Evolutionary conservation across 768 basidiomycete species (phyloP).

Genomic region (Kondoa malvinella): DNA sequence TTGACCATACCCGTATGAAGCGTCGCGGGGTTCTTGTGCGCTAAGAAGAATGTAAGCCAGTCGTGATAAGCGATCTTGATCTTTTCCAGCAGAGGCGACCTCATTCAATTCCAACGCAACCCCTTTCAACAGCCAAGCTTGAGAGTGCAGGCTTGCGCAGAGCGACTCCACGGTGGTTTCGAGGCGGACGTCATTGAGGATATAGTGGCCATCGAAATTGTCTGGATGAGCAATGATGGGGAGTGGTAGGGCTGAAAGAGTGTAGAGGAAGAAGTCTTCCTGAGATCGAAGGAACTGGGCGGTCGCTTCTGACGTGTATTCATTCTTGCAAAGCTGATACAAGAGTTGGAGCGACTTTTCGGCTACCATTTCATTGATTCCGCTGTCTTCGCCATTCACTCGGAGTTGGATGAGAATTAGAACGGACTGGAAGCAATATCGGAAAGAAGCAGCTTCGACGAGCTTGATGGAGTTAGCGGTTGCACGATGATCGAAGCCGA

Average conservation of each 20-base stretch:
- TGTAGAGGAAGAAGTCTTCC: slow-evolving; percentile 75
- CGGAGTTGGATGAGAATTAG: slow-evolving; percentile 59
- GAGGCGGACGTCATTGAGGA: slow-evolving; percentile 53
- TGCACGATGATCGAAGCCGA: slow-evolving; percentile 39
- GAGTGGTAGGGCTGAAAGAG: slow-evolving; percentile 60
- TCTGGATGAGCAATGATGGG: slow-evolving; percentile 38
- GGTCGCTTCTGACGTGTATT: slow-evolving; percentile 58
- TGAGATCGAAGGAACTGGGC: slow-evolving; percentile 72
- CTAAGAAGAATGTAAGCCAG: neutral
- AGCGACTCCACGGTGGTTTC: slow-evolving; percentile 44
- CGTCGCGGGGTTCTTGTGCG: slow-evolving; percentile 44
- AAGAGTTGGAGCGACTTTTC: slow-evolving; percentile 71
- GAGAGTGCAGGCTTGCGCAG: slow-evolving; percentile 59
- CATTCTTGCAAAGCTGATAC: slow-evolving; percentile 72
- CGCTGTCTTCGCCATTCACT: slow-evolving; percentile 41
- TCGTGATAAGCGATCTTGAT: slow-evolving; percentile 36
- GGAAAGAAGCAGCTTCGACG: neutral
- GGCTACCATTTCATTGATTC: slow-evolving; percentile 44
- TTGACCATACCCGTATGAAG: slow-evolving; percentile 39
- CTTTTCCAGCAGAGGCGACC: slow-evolving; percentile 58
- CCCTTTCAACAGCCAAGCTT: slow-evolving; percentile 69
- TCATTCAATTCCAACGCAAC: slow-evolving; percentile 76
- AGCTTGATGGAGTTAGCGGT: neutral
- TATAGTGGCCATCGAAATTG: slow-evolving; percentile 40
- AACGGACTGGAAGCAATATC: slow-evolving; percentile 33